These are phyloP conservation scores for Hordeum pubiflorum DNA, from an alignment of 202 grass and related monocot species.

Conservation along the genomic window DNA sequence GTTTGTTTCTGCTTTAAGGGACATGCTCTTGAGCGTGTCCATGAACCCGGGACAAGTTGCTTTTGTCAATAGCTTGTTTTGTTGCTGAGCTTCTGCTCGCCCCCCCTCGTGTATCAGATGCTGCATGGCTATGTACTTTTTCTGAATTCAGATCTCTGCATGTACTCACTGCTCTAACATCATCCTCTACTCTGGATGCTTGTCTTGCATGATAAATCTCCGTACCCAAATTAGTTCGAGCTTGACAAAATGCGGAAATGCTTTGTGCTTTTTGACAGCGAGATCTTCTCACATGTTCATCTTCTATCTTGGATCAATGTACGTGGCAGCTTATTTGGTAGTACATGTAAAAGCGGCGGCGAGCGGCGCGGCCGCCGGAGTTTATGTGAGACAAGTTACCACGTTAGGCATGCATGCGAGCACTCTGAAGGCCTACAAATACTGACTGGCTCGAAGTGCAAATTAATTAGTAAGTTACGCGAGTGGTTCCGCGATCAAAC, in stretches of 20 bases:
- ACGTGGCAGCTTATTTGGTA: no score
- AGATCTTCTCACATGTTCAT: background rate
- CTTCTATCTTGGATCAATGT: background rate
- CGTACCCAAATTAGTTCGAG: background rate
- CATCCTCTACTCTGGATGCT: background rate
- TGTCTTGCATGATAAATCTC: background rate
- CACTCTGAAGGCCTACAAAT: constrained; percentile 28
- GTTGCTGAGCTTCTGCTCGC: background rate
- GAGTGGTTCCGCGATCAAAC: background rate
- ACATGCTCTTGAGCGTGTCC: constrained; percentile 37
- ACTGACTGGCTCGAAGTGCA: constrained; percentile 24
- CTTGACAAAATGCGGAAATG: background rate
- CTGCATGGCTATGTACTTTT: background rate
- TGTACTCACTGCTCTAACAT: no score
- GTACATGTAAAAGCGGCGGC: constrained; percentile 21
- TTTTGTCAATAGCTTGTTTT: constrained; percentile 4
- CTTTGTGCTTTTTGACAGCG: background rate
- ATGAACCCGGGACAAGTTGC: constrained; percentile 16
- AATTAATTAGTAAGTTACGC: background rate
- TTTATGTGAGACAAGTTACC: constrained; percentile 19
- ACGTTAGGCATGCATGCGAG: background rate
- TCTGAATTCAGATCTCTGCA: background rate
- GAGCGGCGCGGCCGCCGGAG: constrained; percentile 9
- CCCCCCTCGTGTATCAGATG: constrained; percentile 27
- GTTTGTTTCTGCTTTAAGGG: constrained; percentile 49